These are phyloP conservation scores for Chaetomium olivaceum DNA, from an alignment of 2,329 filamentous ascomycete species.

Conservation along the genomic window DNA sequence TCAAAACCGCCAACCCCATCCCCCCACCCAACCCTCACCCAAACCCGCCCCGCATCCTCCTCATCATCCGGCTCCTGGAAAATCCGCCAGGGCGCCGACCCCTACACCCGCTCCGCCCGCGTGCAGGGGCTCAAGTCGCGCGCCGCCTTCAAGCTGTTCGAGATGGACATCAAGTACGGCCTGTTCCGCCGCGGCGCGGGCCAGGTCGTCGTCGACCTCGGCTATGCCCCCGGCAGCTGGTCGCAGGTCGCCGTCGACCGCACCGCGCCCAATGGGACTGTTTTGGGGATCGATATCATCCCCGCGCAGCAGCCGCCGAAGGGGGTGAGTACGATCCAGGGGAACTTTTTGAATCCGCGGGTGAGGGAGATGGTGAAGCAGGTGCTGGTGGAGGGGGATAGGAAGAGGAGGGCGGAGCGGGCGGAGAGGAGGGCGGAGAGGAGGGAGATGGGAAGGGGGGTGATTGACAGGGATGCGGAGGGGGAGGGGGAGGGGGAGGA, in stretches of 20 bases:
- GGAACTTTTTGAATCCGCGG: constrained; percentile 77
- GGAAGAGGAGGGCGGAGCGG: constrained; percentile 25
- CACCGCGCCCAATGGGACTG: constrained; percentile 72
- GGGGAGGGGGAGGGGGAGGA: constrained; percentile 26
- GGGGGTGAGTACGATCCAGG: constrained; percentile 93
- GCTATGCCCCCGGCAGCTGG: constrained; percentile 76
- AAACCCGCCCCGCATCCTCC: constrained; percentile 49
- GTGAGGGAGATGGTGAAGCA: constrained; percentile 77
- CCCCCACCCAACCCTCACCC: not conserved
- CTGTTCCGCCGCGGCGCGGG: constrained; percentile 67
- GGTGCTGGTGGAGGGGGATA: constrained; percentile 59
- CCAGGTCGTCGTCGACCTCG: constrained; percentile 89
- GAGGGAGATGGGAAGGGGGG: constrained; percentile 27
- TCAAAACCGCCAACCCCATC: not conserved
- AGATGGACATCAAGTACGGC: constrained; percentile 82
- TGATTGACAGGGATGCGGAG: constrained; percentile 19
- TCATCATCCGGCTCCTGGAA: constrained; percentile 73
- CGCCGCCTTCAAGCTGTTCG: constrained; percentile 88
- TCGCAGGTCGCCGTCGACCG: constrained; percentile 78
- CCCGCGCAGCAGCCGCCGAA: constrained; percentile 87
- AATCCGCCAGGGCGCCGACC: constrained; percentile 71
- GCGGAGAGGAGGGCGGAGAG: constrained; percentile 31
- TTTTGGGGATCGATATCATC: constrained; percentile 92
- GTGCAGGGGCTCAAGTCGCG: constrained; percentile 82
- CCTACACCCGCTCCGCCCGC: constrained; percentile 71